A percentile compares a stretch with the other conserved stretches of the same genome.
Evolutionary conservation across 2,329 filamentous ascomycete genomes (phyloP).

Genomic region (Hymenoscyphus fructigenus): DNA sequence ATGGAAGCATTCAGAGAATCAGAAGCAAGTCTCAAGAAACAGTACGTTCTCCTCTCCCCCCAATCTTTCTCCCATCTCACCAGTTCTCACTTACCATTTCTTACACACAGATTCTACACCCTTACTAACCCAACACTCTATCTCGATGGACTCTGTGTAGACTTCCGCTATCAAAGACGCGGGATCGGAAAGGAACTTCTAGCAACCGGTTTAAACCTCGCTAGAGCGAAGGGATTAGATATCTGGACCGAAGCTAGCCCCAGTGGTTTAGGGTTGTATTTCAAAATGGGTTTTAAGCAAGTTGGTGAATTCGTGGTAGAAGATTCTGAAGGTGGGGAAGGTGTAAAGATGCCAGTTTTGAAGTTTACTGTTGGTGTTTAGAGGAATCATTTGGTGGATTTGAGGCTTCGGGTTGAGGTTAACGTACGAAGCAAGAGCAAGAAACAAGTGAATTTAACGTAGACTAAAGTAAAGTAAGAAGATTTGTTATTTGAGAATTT

Average conservation of each 20-base stretch:
- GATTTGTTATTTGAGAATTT: background rate
- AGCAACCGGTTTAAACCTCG: background rate
- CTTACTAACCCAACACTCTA: slow-evolving; percentile 2
- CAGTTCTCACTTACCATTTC: background rate
- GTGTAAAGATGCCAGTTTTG: background rate
- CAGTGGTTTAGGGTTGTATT: background rate
- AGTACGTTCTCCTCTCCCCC: background rate
- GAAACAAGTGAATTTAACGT: too few species aligned
- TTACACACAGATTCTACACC: background rate
- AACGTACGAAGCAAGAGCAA: too few species aligned
- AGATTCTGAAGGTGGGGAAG: background rate
- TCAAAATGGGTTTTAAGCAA: background rate
- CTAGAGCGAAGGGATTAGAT: background rate
- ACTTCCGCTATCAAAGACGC: background rate
- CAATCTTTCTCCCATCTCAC: background rate
- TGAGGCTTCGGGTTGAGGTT: too few species aligned
- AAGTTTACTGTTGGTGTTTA: background rate
- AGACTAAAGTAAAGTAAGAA: too few species aligned
- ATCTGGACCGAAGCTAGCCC: slow-evolving; percentile 5
- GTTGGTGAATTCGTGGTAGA: background rate
- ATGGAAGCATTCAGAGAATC: background rate
- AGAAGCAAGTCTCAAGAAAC: background rate
- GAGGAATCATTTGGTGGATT: background rate
- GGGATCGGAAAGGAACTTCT: background rate
- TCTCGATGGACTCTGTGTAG: background rate